Conservation (phyloP, 192 early-diverging fungal genomes). For the Coemansia sp. region DNA sequence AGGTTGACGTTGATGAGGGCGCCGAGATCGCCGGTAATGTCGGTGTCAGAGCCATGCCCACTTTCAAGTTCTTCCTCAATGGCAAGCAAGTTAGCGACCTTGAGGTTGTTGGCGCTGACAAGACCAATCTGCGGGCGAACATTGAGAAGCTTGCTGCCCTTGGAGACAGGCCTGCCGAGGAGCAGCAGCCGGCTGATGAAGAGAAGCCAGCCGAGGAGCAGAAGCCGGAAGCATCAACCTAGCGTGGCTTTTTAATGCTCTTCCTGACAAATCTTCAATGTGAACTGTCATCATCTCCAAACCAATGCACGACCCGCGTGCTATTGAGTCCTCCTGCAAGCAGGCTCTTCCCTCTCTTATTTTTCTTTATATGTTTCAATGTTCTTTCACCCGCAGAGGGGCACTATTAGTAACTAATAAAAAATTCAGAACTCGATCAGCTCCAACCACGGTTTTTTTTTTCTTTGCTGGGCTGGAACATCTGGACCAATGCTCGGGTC, state of each 20-base stretch:
- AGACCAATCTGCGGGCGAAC: slow-evolving; percentile 7
- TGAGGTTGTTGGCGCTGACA: slow-evolving; percentile 31
- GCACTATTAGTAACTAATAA: too few relatives aligned
- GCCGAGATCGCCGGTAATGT: slow-evolving; percentile 39
- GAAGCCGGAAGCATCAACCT: not conserved
- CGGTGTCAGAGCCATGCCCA: slow-evolving; percentile 70
- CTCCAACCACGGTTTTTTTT: not conserved
- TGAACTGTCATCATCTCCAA: too few relatives aligned
- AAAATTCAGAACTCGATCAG: not conserved
- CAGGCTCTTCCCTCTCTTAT: too few relatives aligned
- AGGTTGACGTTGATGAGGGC: slow-evolving; percentile 82
- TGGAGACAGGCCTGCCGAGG: not conserved
- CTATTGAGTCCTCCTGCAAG: too few relatives aligned
- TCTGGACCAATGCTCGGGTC: not conserved
- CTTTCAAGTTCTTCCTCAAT: slow-evolving; percentile 71
- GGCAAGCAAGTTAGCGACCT: slow-evolving; percentile 56
- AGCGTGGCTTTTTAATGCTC: not conserved
- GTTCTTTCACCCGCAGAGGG: too few relatives aligned
- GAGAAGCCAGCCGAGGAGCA: not conserved
- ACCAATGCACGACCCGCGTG: too few relatives aligned
- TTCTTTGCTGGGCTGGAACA: not conserved
- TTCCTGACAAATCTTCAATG: not conserved
- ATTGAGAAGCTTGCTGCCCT: slow-evolving; percentile 1
- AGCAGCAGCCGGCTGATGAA: slow-evolving; percentile 18
- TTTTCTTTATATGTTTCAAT: too few relatives aligned